Evolutionary conservation across 2,329 filamentous ascomycete species (phyloP).

Genomic region (Daldinia sp.): DNA sequence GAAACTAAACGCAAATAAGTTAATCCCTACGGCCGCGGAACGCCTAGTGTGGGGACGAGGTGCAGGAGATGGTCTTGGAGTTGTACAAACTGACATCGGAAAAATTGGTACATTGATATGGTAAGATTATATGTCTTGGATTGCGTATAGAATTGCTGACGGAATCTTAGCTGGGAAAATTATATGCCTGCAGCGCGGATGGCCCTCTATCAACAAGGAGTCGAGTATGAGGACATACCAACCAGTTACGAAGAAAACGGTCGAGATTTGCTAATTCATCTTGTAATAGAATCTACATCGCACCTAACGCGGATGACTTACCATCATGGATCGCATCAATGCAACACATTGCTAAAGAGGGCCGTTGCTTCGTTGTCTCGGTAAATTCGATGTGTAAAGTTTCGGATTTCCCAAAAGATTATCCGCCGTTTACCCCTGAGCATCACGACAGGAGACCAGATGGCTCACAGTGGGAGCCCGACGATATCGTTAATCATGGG

Average conservation of each 20-base stretch:
- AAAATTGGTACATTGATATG: constrained; percentile 54
- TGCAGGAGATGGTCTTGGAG: constrained; percentile 50
- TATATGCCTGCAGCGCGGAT: constrained; percentile 55
- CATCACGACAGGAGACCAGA: constrained; percentile 51
- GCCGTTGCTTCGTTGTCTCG: constrained; percentile 53
- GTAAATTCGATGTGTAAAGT: constrained; percentile 53
- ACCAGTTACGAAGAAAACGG: background rate
- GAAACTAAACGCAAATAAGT: constrained; percentile 33
- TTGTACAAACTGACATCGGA: constrained; percentile 52
- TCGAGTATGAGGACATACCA: constrained; percentile 47
- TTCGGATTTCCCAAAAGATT: constrained; percentile 53
- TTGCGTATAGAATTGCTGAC: constrained; percentile 6
- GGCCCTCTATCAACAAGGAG: constrained; percentile 53
- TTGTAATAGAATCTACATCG: constrained; percentile 44
- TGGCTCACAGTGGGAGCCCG: constrained; percentile 48
- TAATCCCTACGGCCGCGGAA: constrained; percentile 53
- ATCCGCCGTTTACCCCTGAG: constrained; percentile 51
- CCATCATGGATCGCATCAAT: constrained; percentile 51
- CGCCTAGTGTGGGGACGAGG: constrained; percentile 57
- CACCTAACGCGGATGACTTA: constrained; percentile 47
- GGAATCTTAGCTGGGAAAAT: constrained; percentile 50
- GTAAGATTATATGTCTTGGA: constrained; percentile 29
- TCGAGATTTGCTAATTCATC: background rate
- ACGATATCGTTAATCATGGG: constrained; percentile 52
- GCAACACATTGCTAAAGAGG: constrained; percentile 57